Conservation (phyloP, 2,329 filamentous ascomycete genomes). For the Penicillium vulpinum region DNA sequence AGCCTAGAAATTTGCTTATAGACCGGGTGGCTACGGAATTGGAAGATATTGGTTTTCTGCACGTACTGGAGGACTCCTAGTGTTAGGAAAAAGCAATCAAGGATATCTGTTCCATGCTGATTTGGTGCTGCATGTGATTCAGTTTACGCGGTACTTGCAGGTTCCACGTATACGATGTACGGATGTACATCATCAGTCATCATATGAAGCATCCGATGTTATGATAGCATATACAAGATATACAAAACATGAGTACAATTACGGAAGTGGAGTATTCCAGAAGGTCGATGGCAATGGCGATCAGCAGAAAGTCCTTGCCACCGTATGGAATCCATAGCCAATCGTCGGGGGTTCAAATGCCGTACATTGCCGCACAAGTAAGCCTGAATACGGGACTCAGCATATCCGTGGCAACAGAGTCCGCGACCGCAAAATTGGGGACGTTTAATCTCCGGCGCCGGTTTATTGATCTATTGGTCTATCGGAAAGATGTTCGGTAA, state of each 20-base stretch:
- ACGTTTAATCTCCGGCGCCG: conserved; percentile 3
- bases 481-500: not conserved
- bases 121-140: not conserved
- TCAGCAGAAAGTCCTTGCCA: conserved; percentile 4
- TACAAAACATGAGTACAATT: not conserved
- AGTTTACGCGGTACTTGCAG: not conserved
- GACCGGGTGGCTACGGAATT: not conserved
- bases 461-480: not conserved
- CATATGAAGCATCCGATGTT: not conserved
- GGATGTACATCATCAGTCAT: not conserved
- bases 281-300: conserved; percentile 1
- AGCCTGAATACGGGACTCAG: not conserved
- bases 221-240: not conserved
- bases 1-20: conserved; percentile 3
- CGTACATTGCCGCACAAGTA: no score
- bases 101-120: not conserved
- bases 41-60: not conserved
- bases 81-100: conserved; percentile 1
- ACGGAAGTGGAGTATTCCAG: conserved; percentile 4
- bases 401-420: conserved; percentile 1
- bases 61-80: no score
- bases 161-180: not conserved
- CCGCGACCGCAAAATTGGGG: not conserved
- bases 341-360: not conserved
- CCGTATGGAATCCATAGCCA: not conserved